Conservation (phyloP, 331 rosid species). For the Acacia concinna region DNA sequence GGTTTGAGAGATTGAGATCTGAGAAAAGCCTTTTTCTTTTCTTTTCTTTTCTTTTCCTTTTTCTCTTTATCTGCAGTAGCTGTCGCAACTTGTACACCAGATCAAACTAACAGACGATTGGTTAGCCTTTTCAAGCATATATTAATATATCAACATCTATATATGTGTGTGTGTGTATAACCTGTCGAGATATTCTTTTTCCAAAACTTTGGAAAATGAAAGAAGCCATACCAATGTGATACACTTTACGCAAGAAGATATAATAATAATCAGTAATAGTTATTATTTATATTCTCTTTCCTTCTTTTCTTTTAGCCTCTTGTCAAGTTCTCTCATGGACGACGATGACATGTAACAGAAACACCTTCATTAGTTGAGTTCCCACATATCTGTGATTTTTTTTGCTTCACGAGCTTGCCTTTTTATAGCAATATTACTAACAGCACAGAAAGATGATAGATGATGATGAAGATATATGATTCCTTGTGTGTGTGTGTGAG, state of each 20-base stretch:
- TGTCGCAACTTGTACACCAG: constrained; percentile 17
- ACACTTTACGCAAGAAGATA: background rate
- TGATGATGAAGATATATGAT: background rate
- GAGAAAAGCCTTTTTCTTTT: constrained; percentile 7
- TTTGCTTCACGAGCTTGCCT: background rate
- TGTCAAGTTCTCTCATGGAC: background rate
- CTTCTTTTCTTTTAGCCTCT: background rate
- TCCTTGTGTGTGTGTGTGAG: background rate
- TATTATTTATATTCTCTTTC: background rate
- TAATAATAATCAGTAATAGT: background rate
- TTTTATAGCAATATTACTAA: background rate
- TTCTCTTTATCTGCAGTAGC: constrained; percentile 9
- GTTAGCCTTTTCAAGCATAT: constrained; percentile 31
- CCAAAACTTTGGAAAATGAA: constrained; percentile 22
- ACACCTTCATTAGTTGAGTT: background rate
- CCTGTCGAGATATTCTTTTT: constrained; percentile 35
- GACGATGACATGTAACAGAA: background rate
- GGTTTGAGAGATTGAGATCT: constrained; percentile 8
- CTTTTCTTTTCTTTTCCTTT: background rate
- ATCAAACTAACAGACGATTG: constrained; percentile 18
- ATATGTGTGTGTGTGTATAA: background rate
- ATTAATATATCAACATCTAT: background rate
- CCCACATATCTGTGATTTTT: background rate
- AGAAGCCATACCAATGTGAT: background rate
- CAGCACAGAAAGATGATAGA: background rate